Evolutionary conservation across 148 eudicot species (phyloP), one percentile per base, ranked within the genome.

Genomic region (Nepenthes gracilis): DNA sequence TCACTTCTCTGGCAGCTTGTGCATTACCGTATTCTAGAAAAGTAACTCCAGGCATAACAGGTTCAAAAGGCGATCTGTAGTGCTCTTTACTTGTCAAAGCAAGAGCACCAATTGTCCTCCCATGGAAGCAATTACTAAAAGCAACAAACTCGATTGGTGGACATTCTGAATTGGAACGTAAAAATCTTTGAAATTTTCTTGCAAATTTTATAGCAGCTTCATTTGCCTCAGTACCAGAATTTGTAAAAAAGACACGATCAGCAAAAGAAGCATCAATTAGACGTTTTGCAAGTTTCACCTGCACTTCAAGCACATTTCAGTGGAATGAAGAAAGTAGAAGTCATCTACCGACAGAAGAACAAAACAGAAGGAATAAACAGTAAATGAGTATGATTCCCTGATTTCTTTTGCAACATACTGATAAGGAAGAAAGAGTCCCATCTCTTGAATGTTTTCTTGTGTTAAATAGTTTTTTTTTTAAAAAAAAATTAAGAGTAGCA

Each of bases 201-300:
- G 96, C 71, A 72, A 93, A 93, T 70, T 93, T 92, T 47, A 93
- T 93, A 6, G 98, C 96, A 66, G 98, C 96, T 85, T 88, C 98
- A 67, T 76, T 93, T 36, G 96, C 98, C 72, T 93, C 98, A 2
- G 98, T 86, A 59, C 95, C 98, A 36, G 96, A 88, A 71, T 93
- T 93, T 23, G 85, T 67, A 62, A 84, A 88, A 67, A 93, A 93
- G 54, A 93, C 95, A n/a, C 87, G 88, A 59, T 93, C 98, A 35
- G 98, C 98, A 78, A 93, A 88, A 23, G 96, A 93, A 64, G 78
- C 54, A 33, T 78, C 74, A 34, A 84, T 77, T 5, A 93, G 76
- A 32, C 84, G 96, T 71, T 80, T 79, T 37, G 98, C 98, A 62
- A 93, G 98, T 70, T 93, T 88, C 62, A 87, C 83, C 97, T 90